phyloP scores from a whole-genome alignment of 345 rosid genomes.

The Geranium rotundifolium region DNA sequence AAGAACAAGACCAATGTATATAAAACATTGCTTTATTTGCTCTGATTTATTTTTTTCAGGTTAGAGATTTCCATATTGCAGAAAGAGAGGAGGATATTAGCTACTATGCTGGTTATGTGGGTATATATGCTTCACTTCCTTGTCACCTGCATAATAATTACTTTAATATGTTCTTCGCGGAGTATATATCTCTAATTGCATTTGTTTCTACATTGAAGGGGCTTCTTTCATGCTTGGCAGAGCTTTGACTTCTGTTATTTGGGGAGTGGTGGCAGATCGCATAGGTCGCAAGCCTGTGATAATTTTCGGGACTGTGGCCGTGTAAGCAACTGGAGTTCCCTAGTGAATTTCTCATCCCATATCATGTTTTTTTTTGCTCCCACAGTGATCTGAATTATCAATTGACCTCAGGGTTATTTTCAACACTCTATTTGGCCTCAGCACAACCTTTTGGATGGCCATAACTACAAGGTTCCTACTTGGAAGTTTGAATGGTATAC shows the following conservation, averaged over 20 bases:
- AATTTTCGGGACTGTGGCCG: slow-evolving; percentile 47
- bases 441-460: slow-evolving; percentile 93
- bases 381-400: not conserved
- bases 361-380: too few relatives aligned
- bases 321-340: slow-evolving; percentile 39
- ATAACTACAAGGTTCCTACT: slow-evolving; percentile 68
- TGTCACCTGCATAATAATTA: not conserved
- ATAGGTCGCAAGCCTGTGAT: slow-evolving; percentile 89
- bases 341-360: not conserved
- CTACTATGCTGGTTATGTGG: slow-evolving; percentile 78
- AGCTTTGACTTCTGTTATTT: slow-evolving; percentile 72
- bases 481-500: slow-evolving; percentile 80
- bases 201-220: slow-evolving; percentile 34
- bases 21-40: not conserved
- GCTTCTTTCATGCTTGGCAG: slow-evolving; percentile 82
- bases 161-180: too few relatives aligned
- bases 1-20: too few relatives aligned
- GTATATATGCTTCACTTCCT: slow-evolving; percentile 36
- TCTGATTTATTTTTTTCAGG: slow-evolving; percentile 24
- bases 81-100: slow-evolving; percentile 80
- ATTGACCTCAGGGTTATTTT: slow-evolving; percentile 56
- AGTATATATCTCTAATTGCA: not conserved
- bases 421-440: slow-evolving; percentile 85
- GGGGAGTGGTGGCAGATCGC: slow-evolving; percentile 87
- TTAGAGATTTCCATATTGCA: slow-evolving; percentile 64